These are phyloP conservation scores for Ceratocystis huliohia DNA, from an alignment of 2,329 filamentous ascomycete genomes.

Conservation along the genomic window DNA sequence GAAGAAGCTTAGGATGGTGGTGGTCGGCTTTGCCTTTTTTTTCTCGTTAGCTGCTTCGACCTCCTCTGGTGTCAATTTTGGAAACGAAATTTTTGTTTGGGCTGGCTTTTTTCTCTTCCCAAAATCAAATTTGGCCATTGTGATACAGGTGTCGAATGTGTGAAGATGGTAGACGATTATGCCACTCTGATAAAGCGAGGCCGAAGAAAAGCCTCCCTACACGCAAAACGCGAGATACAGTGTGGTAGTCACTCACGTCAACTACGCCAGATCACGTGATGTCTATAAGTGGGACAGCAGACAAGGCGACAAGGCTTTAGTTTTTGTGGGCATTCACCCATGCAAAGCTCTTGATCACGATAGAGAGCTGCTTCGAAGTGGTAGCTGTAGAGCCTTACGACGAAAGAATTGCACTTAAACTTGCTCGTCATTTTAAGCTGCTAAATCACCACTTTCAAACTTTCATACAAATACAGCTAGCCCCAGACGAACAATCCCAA, in stretches of 20 bases:
- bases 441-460: too few species aligned
- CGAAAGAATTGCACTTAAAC: slow-evolving; percentile 1
- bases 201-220: neutral
- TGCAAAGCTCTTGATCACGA: slow-evolving; percentile 3
- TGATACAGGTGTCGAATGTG: neutral
- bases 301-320: neutral
- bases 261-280: slow-evolving; percentile 15
- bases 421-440: neutral
- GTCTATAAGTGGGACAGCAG: neutral
- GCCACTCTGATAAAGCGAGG: neutral
- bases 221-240: slow-evolving; percentile 5
- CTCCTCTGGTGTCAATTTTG: slow-evolving; percentile 19
- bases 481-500: neutral
- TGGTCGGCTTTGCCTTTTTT: slow-evolving; percentile 38
- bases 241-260: neutral
- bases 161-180: neutral
- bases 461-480: neutral
- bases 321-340: neutral
- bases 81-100: slow-evolving; percentile 17
- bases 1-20: slow-evolving; percentile 63
- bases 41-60: slow-evolving; percentile 23
- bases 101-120: slow-evolving; percentile 20
- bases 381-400: slow-evolving; percentile 9
- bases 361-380: neutral
- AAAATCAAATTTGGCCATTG: slow-evolving; percentile 18